These are phyloP conservation scores for Rhododendron henanense DNA, from an alignment of 148 eudicot genomes.

Conservation along the genomic window DNA sequence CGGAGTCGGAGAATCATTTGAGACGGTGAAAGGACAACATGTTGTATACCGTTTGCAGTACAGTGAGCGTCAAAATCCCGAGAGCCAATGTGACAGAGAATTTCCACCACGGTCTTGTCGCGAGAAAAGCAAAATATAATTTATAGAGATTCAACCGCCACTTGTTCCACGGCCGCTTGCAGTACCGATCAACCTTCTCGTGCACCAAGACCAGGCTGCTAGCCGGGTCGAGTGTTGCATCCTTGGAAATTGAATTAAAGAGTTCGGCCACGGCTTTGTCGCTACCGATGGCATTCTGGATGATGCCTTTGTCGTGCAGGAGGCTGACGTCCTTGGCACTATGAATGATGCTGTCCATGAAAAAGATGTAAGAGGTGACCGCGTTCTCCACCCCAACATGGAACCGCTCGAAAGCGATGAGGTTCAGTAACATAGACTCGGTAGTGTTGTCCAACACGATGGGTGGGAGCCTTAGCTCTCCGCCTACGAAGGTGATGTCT, in stretches of 20 bases:
- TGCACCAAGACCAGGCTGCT: constrained; percentile 21
- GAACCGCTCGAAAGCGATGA: constrained; percentile 26
- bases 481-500: too few relatives aligned
- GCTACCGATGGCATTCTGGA: constrained; percentile 33
- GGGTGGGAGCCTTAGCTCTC: too few relatives aligned
- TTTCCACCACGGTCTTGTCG: constrained; percentile 31
- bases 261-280: constrained; percentile 35
- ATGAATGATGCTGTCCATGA: constrained; percentile 42
- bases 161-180: constrained; percentile 22
- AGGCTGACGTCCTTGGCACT: constrained; percentile 34
- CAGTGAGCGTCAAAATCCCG: constrained; percentile 33
- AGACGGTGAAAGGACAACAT: constrained; percentile 2
- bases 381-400: constrained; percentile 39
- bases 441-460: too few relatives aligned
- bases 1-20: not conserved
- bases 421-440: too few relatives aligned
- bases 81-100: constrained; percentile 26
- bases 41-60: constrained; percentile 25
- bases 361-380: constrained; percentile 32
- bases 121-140: constrained; percentile 14
- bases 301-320: constrained; percentile 24
- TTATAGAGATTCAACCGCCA: constrained; percentile 36
- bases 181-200: constrained; percentile 18
- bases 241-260: constrained; percentile 32
- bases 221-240: constrained; percentile 28